phyloP scores from a whole-genome alignment of 257 asterid genomes.

The Solanum acaule region DNA sequence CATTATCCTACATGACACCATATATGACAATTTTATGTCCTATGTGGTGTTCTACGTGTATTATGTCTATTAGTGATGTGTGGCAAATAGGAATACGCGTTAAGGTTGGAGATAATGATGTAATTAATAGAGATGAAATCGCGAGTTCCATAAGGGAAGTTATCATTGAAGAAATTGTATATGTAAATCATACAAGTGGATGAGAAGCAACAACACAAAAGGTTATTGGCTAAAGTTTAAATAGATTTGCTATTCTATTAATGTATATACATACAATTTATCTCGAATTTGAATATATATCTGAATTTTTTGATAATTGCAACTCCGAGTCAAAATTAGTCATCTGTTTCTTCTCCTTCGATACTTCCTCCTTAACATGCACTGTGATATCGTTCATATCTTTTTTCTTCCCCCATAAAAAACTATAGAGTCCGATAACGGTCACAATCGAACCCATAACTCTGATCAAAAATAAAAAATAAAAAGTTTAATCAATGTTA shows the following conservation, averaged over 20 bases:
- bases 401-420: background rate
- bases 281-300: background rate
- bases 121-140: no score
- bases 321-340: background rate
- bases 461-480: constrained; percentile 10
- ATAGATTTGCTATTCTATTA: background rate
- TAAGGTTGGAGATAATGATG: no score
- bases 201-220: background rate
- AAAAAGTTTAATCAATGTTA: background rate
- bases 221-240: background rate
- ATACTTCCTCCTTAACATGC: background rate
- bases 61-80: no score
- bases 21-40: no score
- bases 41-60: no score
- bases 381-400: background rate
- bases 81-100: no score
- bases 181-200: background rate
- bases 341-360: background rate
- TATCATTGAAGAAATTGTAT: background rate
- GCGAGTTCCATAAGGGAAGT: no score
- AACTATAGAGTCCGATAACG: constrained; percentile 35
- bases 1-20: no score
- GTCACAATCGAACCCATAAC: constrained; percentile 52
- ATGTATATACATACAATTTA: background rate
- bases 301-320: background rate